These are phyloP conservation scores for Naganishia onofrii DNA, from an alignment of 768 basidiomycete species.

Conservation along the genomic window DNA sequence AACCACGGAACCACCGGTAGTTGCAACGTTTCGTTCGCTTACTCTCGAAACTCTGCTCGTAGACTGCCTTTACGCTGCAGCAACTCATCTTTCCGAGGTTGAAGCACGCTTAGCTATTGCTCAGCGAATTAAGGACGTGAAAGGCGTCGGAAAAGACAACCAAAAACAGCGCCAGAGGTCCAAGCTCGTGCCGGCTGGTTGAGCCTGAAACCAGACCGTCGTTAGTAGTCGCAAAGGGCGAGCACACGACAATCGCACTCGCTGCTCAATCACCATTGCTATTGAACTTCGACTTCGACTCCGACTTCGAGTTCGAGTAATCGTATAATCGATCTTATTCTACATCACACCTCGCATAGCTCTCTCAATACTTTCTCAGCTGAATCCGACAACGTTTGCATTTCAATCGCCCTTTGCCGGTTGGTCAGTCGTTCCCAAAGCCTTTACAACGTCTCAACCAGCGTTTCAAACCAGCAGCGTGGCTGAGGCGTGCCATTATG, in stretches of 20 bases:
- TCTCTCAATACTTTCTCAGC: neutral
- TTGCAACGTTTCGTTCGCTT: neutral
- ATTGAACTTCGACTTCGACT: neutral
- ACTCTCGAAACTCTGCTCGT: neutral
- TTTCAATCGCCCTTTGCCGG: neutral
- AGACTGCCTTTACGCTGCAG: neutral
- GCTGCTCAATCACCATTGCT: neutral
- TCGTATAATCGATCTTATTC: neutral
- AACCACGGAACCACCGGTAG: neutral
- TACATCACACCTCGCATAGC: neutral
- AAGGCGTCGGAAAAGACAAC: too few relatives aligned
- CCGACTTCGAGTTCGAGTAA: neutral
- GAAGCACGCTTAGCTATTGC: neutral
- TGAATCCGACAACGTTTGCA: neutral
- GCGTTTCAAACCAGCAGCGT: neutral
- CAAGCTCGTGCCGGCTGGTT: neutral
- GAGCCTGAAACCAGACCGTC: neutral
- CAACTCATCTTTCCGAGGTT: neutral
- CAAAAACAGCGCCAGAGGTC: neutral
- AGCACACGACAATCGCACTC: constrained; percentile 2
- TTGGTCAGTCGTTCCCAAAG: neutral
- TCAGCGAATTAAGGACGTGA: too few relatives aligned
- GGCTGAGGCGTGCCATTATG: constrained; percentile 19
- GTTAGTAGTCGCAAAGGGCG: constrained; percentile 14
- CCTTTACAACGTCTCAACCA: neutral